Evolutionary conservation across 164 flowering plant species (phyloP).

Genomic region (Aristolochia fimbriata): DNA sequence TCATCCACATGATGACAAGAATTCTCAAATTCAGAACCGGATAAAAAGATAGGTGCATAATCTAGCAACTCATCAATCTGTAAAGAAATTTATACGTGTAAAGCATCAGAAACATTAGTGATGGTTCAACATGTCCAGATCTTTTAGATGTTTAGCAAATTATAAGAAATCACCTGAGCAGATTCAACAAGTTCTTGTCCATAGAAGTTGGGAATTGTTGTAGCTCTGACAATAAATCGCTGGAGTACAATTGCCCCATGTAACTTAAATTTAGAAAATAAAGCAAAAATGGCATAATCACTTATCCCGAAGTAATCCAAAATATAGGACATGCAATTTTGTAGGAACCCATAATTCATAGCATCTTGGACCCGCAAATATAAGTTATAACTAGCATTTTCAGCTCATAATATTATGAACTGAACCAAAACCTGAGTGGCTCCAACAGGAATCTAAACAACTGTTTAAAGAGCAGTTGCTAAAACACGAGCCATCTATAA

Average conservation of each 20-base stretch:
- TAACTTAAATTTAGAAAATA: constrained; percentile 30
- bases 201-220: constrained; percentile 35
- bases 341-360: not conserved
- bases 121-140: not conserved
- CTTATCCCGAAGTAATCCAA: not conserved
- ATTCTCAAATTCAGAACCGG: constrained; percentile 79
- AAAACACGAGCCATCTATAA: no score
- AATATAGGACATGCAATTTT: not conserved
- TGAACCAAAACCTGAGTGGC: no score
- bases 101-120: not conserved
- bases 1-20: constrained; percentile 54
- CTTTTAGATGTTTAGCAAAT: not conserved
- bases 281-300: not conserved
- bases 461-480: no score
- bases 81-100: constrained; percentile 1
- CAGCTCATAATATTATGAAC: no score
- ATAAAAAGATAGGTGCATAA: constrained; percentile 42
- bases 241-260: constrained; percentile 45
- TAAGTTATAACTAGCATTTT: no score
- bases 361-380: no score
- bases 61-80: constrained; percentile 88
- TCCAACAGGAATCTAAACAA: no score
- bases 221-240: constrained; percentile 51
- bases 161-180: constrained; percentile 36
- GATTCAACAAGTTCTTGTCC: constrained; percentile 42